Percentiles rank a stretch among this genome's conserved stretches.
phyloP scores from a whole-genome alignment of 169 alveolate species.

The Eimeria maxima region DNA sequence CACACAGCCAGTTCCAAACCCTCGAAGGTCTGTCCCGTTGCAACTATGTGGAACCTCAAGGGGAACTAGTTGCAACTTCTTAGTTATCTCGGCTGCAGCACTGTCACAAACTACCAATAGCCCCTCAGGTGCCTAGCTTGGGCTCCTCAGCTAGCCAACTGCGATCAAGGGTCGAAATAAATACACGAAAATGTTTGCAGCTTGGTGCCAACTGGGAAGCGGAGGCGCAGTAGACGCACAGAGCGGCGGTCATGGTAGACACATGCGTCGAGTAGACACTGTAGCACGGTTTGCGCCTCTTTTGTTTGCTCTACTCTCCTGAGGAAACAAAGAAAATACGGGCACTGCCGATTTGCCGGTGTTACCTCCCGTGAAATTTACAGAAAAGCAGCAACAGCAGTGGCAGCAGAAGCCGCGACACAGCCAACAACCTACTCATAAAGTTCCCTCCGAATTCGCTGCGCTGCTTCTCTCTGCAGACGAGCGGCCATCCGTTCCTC shows the following conservation, averaged over 20 bases:
- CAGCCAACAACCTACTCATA: constrained; percentile 35
- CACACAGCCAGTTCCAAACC: neutral
- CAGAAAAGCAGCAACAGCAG: neutral
- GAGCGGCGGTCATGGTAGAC: constrained; percentile 65
- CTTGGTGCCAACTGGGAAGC: neutral
- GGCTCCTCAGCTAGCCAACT: constrained; percentile 7
- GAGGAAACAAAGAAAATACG: neutral
- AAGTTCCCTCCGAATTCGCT: constrained; percentile 29
- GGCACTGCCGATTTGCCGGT: neutral
- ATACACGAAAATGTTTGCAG: neutral
- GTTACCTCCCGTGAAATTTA: neutral
- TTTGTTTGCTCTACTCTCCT: constrained; percentile 8
- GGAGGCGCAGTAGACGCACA: neutral
- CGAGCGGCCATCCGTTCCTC: constrained; percentile 77
- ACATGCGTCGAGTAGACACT: constrained; percentile 74
- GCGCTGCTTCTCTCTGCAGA: constrained; percentile 65
- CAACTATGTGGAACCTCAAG: neutral
- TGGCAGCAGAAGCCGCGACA: constrained; percentile 13
- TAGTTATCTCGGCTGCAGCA: neutral
- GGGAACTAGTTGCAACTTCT: neutral
- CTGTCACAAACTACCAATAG: neutral
- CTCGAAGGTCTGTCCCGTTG: neutral
- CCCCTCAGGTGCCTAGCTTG: neutral
- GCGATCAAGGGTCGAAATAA: neutral
- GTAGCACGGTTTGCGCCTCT: constrained; percentile 53